A percentile compares a stretch with the other conserved stretches of the same genome.
Conservation (phyloP, 345 rosid genomes). For the Aquilaria malaccensis region DNA sequence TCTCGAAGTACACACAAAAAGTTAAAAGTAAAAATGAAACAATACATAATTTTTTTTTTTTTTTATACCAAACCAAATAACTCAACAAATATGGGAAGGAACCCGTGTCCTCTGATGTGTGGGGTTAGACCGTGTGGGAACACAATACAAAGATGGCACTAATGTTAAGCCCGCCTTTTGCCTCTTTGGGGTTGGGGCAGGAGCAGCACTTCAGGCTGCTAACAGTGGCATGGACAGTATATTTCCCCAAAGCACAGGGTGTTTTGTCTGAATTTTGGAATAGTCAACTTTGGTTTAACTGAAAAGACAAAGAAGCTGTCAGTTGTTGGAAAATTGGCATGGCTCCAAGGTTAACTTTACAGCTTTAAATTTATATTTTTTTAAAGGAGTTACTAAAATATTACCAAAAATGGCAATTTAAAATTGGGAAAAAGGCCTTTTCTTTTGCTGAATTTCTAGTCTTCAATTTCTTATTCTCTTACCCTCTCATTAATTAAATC, state of each 20-base stretch:
- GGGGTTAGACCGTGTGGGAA: too few relatives aligned
- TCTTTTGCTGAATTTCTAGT: constrained; percentile 20
- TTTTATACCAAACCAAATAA: too few relatives aligned
- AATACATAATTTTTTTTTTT: too few relatives aligned
- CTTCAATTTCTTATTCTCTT: constrained; percentile 16
- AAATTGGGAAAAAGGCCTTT: constrained; percentile 23
- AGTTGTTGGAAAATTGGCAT: constrained; percentile 53
- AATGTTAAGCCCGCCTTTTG: too few relatives aligned
- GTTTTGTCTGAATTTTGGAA: constrained; percentile 4
- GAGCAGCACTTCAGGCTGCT: constrained; percentile 58
- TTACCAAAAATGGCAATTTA: constrained; percentile 17
- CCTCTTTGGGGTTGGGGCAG: constrained; percentile 35
- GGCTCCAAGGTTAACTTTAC: constrained; percentile 56
- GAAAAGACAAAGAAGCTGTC: constrained; percentile 53
- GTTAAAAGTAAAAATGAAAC: too few relatives aligned
- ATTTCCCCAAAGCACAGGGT: constrained; percentile 20
- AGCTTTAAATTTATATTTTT: constrained; percentile 27
- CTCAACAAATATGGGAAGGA: too few relatives aligned
- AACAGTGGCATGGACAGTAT: constrained; percentile 34
- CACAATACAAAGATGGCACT: too few relatives aligned
- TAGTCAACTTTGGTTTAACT: constrained; percentile 39
- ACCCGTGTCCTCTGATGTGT: too few relatives aligned
- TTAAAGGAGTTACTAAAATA: constrained; percentile 15
- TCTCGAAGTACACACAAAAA: too few relatives aligned
- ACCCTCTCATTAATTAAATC: constrained; percentile 32